Evolutionary conservation across 352 stramenopile species (phyloP).

Genomic region (Sclerospora graminicola): DNA sequence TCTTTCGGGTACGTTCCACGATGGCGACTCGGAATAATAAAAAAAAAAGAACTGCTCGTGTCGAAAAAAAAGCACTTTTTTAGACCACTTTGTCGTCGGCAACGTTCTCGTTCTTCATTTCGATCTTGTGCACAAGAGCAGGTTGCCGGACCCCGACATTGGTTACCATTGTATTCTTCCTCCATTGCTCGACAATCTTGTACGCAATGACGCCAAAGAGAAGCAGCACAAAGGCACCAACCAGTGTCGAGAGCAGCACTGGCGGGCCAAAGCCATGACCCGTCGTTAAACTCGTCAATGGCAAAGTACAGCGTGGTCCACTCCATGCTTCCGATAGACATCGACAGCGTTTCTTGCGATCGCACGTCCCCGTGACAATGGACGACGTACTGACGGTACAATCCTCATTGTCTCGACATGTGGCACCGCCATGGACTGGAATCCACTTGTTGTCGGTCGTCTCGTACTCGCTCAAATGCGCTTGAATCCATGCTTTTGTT

Average conservation of each 20-base stretch:
- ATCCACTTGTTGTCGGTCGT: constrained; percentile 29
- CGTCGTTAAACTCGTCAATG: too few relatives aligned
- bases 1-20: constrained; percentile 47
- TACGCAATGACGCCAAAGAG: constrained; percentile 12
- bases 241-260: constrained; percentile 12
- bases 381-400: too few relatives aligned
- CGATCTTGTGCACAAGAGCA: background rate
- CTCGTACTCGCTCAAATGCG: too few relatives aligned
- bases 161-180: constrained; percentile 13
- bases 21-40: constrained; percentile 48
- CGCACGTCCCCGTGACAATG: too few relatives aligned
- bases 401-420: too few relatives aligned
- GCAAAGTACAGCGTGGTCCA: too few relatives aligned
- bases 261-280: constrained; percentile 39
- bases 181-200: constrained; percentile 17
- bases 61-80: too few relatives aligned
- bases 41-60: too few relatives aligned
- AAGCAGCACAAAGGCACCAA: constrained; percentile 5
- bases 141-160: constrained; percentile 10
- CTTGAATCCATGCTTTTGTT: too few relatives aligned
- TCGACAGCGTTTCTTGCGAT: too few relatives aligned
- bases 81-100: background rate
- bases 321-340: too few relatives aligned
- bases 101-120: background rate
- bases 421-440: too few relatives aligned